Base-by-base conservation (phyloP, 306 rosid species). In the Fagus crenata region DNA sequence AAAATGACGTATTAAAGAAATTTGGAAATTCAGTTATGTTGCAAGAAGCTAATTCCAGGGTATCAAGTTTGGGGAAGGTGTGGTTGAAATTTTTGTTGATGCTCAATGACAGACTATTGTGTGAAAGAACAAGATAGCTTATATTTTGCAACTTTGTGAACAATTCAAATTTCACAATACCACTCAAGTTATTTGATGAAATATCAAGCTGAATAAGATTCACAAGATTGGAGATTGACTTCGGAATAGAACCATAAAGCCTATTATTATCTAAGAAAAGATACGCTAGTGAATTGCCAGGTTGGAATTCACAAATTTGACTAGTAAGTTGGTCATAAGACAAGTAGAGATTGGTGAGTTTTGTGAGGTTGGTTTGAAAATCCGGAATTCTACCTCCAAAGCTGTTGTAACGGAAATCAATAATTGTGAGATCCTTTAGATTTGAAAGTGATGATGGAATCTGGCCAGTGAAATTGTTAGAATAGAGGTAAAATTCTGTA, bases 11-110 rank as follows among this genome's bases (percentile, higher is more conserved):
- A 28, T 64, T 54, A 6, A 80, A 6, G n/a, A 78, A 73, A 65
- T 68, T 12, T 0, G 91, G 87, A 51, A 84, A 74, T 6, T 12
- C 43, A 43, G 2, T 61, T 5, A 84, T 6, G 14, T 77, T 74
- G 42, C 81, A 53, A 5, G 83, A 81, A 22, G 83, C 67, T n/a
- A 87, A 53, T 1, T 0, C 0, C 39, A 82, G 75, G 0, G 0
- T 0, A 0, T 0, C 0, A 71, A 85, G 75, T 17, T 17, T n/a
- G 15, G 84, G 80, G n/a, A 49, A 46, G 67, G 64, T 37, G 13
- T 28, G 9, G 1, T 36, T 69, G 33, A 6, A 75, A 28, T 1
- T 49, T 1, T 8, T 65, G 58, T 71, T 31, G 3, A 9, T 35
- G 55, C 18, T 14, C 1, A 43, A 1, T 9, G 58, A 67, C 12